A percentile compares a stretch with the other conserved stretches of the same genome.
Conservation (phyloP, 345 rosid genomes). For the Populus ilicifolia region DNA sequence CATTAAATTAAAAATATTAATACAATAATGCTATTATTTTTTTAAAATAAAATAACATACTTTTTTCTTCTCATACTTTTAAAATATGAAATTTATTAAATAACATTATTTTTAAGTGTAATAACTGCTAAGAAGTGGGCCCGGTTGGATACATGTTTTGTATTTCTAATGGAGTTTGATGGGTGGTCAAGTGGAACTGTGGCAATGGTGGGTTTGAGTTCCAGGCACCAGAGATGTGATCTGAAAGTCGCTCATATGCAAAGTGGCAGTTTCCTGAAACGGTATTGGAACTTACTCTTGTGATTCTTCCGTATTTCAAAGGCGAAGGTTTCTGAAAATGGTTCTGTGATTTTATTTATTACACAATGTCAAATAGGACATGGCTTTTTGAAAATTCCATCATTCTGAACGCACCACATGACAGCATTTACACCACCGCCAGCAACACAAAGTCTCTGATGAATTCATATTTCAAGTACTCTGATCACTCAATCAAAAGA, state of each 20-base stretch:
- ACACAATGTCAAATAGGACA: not conserved
- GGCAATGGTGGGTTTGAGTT: not conserved
- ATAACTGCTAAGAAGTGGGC: no score
- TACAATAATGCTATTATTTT: no score
- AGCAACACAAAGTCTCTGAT: not conserved
- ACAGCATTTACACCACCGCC: not conserved
- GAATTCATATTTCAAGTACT: not conserved
- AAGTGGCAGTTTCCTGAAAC: slow-evolving; percentile 20
- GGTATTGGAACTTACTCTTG: not conserved
- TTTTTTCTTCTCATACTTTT: no score
- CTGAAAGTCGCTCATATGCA: not conserved
- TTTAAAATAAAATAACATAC: no score
- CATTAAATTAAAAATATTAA: no score
- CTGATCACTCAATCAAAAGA: not conserved
- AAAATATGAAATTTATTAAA: no score
- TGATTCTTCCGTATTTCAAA: not conserved
- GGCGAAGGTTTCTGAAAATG: not conserved
- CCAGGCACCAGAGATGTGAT: not conserved
- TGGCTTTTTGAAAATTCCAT: not conserved
- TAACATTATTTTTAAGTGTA: no score
- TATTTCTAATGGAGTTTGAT: not conserved
- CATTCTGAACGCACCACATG: not conserved
- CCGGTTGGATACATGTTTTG: no score
- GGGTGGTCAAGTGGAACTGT: not conserved
- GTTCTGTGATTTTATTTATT: not conserved